phyloP scores from a whole-genome alignment of 225 moss, liverwort and hornwort genomes.

The Marchantia polymorpha region DNA sequence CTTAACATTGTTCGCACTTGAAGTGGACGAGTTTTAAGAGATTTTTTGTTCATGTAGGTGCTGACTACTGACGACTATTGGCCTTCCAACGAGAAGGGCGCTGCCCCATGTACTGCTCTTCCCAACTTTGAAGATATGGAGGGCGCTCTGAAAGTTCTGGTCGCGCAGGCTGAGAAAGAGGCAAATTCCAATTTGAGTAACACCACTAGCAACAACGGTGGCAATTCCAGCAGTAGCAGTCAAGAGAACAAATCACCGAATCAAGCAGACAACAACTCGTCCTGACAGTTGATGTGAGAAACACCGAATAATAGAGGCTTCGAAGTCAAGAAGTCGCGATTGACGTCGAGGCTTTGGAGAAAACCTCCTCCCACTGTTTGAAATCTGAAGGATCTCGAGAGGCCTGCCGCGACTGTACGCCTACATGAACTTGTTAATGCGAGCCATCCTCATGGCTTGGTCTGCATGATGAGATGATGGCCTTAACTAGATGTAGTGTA shows the following conservation, averaged over 20 bases:
- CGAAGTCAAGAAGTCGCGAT: background rate
- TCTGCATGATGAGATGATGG: background rate
- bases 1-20: no score
- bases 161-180: conserved; percentile 47
- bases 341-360: background rate
- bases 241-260: conserved; percentile 35
- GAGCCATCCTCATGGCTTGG: background rate
- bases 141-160: conserved; percentile 51
- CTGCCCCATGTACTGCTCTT: conserved; percentile 45
- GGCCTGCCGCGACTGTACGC: background rate
- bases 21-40: background rate
- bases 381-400: background rate
- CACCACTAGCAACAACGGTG: conserved; percentile 22
- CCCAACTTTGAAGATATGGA: conserved; percentile 55
- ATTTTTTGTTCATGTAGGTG: conserved; percentile 20
- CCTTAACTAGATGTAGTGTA: background rate
- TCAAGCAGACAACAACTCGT: conserved; percentile 17
- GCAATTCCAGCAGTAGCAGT: conserved; percentile 20
- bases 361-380: background rate
- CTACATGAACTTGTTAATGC: background rate
- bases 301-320: background rate
- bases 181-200: conserved; percentile 12
- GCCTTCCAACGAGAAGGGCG: conserved; percentile 52
- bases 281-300: background rate
- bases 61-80: conserved; percentile 57